Percentiles rank a stretch among this genome's conserved stretches.
These are phyloP conservation scores for Exophiala oligosperma DNA, from an alignment of 2,329 filamentous ascomycete species.

Conservation along the genomic window DNA sequence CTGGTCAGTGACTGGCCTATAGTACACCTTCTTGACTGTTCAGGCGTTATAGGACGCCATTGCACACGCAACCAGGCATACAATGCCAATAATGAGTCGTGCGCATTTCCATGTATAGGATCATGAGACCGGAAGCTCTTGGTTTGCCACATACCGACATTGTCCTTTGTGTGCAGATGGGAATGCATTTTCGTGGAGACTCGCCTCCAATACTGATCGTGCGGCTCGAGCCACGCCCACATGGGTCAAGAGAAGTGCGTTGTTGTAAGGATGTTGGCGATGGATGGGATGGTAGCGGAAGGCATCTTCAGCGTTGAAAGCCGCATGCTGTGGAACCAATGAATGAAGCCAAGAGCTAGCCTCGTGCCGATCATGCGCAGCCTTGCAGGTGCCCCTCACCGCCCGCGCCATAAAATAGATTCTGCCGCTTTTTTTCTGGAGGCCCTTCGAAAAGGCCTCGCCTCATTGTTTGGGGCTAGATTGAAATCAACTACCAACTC, in stretches of 20 bases:
- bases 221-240: slow-evolving; percentile 32
- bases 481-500: not conserved
- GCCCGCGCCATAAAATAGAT: slow-evolving; percentile 17
- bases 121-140: slow-evolving; percentile 11
- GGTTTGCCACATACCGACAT: slow-evolving; percentile 63
- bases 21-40: no score
- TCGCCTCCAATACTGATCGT: slow-evolving; percentile 31
- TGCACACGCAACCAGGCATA: no score
- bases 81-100: no score
- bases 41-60: no score
- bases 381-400: slow-evolving; percentile 18
- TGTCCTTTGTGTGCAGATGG: slow-evolving; percentile 90
- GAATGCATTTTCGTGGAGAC: slow-evolving; percentile 74
- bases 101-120: not conserved
- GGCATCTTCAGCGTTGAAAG: not conserved
- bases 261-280: not conserved
- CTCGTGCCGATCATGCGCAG: slow-evolving; percentile 2
- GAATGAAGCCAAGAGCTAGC: slow-evolving; percentile 1
- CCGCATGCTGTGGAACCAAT: slow-evolving; percentile 4
- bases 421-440: slow-evolving; percentile 19
- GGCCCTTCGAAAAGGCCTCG: not conserved
- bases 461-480: not conserved
- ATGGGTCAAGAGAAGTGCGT: slow-evolving; percentile 12
- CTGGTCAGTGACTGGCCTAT: slow-evolving; percentile 4
- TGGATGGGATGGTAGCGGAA: not conserved